These are phyloP conservation scores for Ormosia emarginata DNA, from an alignment of 306 rosid genomes.

Conservation along the genomic window DNA sequence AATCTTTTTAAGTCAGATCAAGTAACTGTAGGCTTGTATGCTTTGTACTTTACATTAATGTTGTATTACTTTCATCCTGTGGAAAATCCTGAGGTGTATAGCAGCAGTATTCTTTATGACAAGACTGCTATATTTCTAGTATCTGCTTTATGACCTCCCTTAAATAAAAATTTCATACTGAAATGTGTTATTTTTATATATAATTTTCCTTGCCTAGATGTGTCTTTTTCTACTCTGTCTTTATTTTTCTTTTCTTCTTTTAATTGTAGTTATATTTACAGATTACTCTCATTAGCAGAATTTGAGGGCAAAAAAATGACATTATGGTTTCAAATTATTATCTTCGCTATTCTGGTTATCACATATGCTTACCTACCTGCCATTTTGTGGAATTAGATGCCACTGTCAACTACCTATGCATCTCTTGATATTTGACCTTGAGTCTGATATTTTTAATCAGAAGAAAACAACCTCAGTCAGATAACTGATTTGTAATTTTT, in stretches of 20 bases:
- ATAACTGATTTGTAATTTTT: neutral
- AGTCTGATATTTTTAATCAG: neutral
- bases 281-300: neutral
- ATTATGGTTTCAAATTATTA: constrained; percentile 10
- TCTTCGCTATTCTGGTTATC: constrained; percentile 5
- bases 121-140: neutral
- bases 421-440: neutral
- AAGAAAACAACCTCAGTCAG: neutral
- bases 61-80: neutral
- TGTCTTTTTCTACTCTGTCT: neutral
- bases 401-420: neutral
- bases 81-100: neutral
- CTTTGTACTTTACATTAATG: neutral
- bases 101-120: neutral
- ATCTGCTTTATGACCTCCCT: neutral
- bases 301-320: neutral
- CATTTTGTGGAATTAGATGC: constrained; percentile 10
- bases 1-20: neutral
- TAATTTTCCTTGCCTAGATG: neutral
- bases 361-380: neutral
- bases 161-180: neutral
- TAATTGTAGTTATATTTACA: neutral
- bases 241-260: neutral
- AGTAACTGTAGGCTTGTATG: neutral
- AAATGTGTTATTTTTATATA: neutral